Conservation (phyloP, 176 grass and related monocot genomes). For the Puccinellia tenuiflora region DNA sequence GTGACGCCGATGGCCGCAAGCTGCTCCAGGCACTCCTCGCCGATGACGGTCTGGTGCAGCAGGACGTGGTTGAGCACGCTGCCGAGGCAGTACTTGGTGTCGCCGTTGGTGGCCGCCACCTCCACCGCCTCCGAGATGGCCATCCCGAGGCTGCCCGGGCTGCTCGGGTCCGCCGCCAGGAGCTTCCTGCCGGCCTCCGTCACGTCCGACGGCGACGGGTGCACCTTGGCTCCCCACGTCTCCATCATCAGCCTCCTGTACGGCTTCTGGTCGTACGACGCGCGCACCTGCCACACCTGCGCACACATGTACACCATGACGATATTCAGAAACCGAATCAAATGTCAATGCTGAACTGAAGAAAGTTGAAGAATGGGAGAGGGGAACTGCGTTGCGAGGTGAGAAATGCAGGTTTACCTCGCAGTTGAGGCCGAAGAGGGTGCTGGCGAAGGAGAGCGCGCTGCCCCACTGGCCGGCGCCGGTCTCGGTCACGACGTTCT, state of each 20-base stretch:
- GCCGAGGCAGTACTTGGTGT: conserved; percentile 95
- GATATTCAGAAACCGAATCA: neutral
- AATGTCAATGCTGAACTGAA: neutral
- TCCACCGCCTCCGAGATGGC: conserved; percentile 96
- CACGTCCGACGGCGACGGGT: conserved; percentile 64
- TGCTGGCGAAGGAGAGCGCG: conserved; percentile 87
- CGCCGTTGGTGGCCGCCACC: conserved; percentile 50
- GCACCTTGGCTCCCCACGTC: conserved; percentile 92
- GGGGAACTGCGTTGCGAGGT: neutral
- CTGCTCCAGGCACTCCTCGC: conserved; percentile 85
- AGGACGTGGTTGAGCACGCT: conserved; percentile 96
- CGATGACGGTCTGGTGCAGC: conserved; percentile 91
- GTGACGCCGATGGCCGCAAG: conserved; percentile 58
- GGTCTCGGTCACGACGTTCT: conserved; percentile 83
- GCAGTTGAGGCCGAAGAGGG: conserved; percentile 80
- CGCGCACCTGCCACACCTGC: conserved; percentile 93
- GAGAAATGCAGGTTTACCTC: conserved; percentile 30
- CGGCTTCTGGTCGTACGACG: conserved; percentile 95
- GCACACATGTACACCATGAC: neutral
- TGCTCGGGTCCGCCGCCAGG: conserved; percentile 48
- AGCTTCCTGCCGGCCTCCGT: conserved; percentile 60
- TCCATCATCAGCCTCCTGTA: conserved; percentile 93
- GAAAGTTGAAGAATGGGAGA: neutral
- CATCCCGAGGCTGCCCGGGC: conserved; percentile 89
- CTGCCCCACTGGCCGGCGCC: conserved; percentile 97